A percentile compares a stretch with the other conserved stretches of the same genome.
Evolutionary conservation across 257 asterid species (phyloP).

Genomic region (Penstemon eatonii): DNA sequence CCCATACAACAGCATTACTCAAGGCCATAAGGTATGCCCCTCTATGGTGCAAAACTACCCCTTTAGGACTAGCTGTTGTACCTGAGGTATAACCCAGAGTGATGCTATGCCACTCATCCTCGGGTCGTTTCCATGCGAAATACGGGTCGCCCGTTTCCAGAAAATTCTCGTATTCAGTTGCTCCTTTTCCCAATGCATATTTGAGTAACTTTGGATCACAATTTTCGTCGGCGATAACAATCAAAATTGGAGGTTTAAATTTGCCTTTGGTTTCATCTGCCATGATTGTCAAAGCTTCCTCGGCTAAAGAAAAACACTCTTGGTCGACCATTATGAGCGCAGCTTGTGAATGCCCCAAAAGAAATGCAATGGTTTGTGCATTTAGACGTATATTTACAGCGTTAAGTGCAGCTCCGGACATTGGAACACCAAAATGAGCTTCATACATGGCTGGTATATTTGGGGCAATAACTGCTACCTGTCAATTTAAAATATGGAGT

Average conservation of each 20-base stretch:
- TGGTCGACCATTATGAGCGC: conserved; percentile 84
- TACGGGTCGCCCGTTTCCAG: conserved; percentile 71
- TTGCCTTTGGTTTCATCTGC: conserved; percentile 46
- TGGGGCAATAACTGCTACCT: conserved; percentile 96
- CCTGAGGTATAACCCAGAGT: conserved; percentile 93
- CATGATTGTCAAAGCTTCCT: conserved; percentile 65
- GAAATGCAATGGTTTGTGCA: conserved; percentile 77
- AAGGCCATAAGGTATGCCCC: conserved; percentile 94
- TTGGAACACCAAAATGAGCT: conserved; percentile 92
- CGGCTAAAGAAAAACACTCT: conserved; percentile 72
- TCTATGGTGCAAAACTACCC: conserved; percentile 92
- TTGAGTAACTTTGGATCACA: conserved; percentile 62
- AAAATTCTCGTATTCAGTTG: conserved; percentile 76
- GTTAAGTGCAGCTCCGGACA: conserved; percentile 91
- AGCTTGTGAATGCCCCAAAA: conserved; percentile 73
- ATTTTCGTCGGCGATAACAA: conserved; percentile 70
- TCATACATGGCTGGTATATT: conserved; percentile 86
- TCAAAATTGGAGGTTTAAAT: conserved; percentile 52
- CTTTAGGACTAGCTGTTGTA: conserved; percentile 96
- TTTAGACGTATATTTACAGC: conserved; percentile 89
- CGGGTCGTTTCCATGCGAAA: conserved; percentile 77
- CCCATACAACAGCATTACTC: conserved; percentile 71
- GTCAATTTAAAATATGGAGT: conserved; percentile 24
- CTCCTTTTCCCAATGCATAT: conserved; percentile 71
- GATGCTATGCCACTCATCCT: conserved; percentile 96